Percentiles rank a stretch among this genome's conserved stretches.
phyloP scores from a whole-genome alignment of 805 yeast genomes.

The Candida golubevii region DNA sequence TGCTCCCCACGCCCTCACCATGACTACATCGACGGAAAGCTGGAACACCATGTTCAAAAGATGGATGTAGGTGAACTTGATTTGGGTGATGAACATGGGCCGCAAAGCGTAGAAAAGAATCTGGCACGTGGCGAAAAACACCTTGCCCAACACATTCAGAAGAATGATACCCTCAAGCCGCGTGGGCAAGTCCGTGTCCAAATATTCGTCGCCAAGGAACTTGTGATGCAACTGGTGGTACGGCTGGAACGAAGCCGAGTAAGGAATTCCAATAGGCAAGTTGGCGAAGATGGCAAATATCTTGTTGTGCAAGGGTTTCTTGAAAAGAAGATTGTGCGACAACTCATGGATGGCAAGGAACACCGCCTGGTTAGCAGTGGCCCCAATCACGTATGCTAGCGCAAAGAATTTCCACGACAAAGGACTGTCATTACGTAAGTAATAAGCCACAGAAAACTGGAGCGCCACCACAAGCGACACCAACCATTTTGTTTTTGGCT shows the following conservation, averaged over 20 bases:
- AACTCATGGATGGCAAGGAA: conserved; percentile 88
- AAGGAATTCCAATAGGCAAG: conserved; percentile 86
- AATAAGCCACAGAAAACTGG: conserved; percentile 65
- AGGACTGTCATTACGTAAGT: conserved; percentile 52
- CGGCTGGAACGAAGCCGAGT: conserved; percentile 83
- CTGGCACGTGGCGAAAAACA: conserved; percentile 87
- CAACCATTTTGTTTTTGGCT: conserved; percentile 79
- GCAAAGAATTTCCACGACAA: conserved; percentile 51
- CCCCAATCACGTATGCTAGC: conserved; percentile 76
- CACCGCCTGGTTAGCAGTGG: conserved; percentile 77
- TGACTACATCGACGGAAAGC: conserved; percentile 49
- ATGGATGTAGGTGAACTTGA: conserved; percentile 73
- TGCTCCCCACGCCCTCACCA: conserved; percentile 61
- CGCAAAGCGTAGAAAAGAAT: conserved; percentile 84
- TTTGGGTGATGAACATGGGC: conserved; percentile 79
- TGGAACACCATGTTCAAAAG: conserved; percentile 63
- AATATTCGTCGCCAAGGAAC: conserved; percentile 76
- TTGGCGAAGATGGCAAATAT: conserved; percentile 73
- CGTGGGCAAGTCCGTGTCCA: conserved; percentile 89
- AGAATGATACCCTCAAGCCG: conserved; percentile 66
- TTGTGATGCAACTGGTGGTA: conserved; percentile 91
- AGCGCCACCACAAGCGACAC: conserved; percentile 58
- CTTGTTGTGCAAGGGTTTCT: conserved; percentile 71
- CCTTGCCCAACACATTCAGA: conserved; percentile 77
- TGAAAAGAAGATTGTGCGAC: conserved; percentile 80